Evolutionary conservation across 345 rosid species (phyloP).

Genomic region (Excoecaria cochinchinensis): DNA sequence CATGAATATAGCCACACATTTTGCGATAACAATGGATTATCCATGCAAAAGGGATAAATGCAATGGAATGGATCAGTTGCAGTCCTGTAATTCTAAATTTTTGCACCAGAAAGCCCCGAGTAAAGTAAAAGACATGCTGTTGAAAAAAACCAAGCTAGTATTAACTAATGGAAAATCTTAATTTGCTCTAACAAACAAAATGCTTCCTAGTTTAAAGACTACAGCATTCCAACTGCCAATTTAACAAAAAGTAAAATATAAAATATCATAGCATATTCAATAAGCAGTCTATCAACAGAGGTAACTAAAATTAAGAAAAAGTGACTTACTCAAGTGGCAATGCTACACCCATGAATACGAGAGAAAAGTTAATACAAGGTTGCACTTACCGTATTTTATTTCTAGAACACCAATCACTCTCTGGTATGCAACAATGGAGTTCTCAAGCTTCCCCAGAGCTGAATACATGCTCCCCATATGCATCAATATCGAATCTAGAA

Average conservation of each 20-base stretch:
- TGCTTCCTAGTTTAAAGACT: not conserved
- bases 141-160: not conserved
- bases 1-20: not conserved
- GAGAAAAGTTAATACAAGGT: not conserved
- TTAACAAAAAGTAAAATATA: not conserved
- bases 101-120: not conserved
- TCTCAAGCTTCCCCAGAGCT: constrained; percentile 57
- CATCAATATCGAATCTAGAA: constrained; percentile 66
- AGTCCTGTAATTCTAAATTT: not conserved
- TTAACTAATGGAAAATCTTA: not conserved
- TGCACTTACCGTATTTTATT: constrained; percentile 51
- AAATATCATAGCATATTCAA: not conserved
- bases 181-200: not conserved
- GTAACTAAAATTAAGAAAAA: not conserved
- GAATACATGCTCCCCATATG: constrained; percentile 88
- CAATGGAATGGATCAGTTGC: not conserved
- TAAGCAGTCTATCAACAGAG: not conserved
- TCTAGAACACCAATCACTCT: constrained; percentile 55
- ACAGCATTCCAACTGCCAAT: not conserved
- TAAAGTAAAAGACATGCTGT: not conserved
- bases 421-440: constrained; percentile 50
- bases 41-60: not conserved
- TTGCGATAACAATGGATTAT: not conserved
- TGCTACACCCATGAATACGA: not conserved
- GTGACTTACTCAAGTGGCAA: not conserved